Base-by-base conservation (phyloP, 2,329 filamentous ascomycete species). In the Dothideomycetes sp. region DNA sequence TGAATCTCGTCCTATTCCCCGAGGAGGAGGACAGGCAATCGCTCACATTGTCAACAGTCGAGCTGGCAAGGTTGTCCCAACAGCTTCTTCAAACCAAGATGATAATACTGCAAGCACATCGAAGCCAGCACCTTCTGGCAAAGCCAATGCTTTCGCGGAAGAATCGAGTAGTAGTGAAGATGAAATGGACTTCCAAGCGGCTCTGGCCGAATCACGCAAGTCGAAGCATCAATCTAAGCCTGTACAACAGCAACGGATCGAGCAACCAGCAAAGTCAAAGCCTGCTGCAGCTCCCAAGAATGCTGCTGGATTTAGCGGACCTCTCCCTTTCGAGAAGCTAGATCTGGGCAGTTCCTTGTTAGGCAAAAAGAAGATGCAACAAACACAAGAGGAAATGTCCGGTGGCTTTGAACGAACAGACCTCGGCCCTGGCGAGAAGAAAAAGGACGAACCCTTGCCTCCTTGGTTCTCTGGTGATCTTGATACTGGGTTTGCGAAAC, bases 301-400 rank as follows among this genome's bases (percentile, higher is more conserved):
- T 33, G 49, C 57, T 18, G 54, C 60, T 4, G 64, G 60, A 3
- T 83, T 94, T 54, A 76, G 76, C 49, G 89, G 89, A 0, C 86
- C 88, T 0, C 62, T 98, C 4, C 91, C 91, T 0, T 98, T 98
- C 54, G 87, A 94, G 51, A 89, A 73, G 36, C 64, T 81, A 5
- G 72, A 86, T 54, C 70, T 94, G 1, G 78, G 82, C 31, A 79
- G 75, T 37, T 80, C 75, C 24, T 60, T 67, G 9, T 58, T 65
- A 11, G 67, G 64, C 19, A 71, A 63, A 58, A 73, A 67, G 59
- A 74, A 67, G 51, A 70, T 64, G 64, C 66, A 66, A 53, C 69
- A 61, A 49, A 64, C 65, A 38, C 63, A 73, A 43, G 66, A 73
- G 38, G 71, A 74, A 5, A 59, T 66, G 45, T 72, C 75, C 25